Evolutionary conservation across 31 red algal species (phyloP), one percentile per base, ranked within the genome.

Genomic region (Bonnemaisonia californica): DNA sequence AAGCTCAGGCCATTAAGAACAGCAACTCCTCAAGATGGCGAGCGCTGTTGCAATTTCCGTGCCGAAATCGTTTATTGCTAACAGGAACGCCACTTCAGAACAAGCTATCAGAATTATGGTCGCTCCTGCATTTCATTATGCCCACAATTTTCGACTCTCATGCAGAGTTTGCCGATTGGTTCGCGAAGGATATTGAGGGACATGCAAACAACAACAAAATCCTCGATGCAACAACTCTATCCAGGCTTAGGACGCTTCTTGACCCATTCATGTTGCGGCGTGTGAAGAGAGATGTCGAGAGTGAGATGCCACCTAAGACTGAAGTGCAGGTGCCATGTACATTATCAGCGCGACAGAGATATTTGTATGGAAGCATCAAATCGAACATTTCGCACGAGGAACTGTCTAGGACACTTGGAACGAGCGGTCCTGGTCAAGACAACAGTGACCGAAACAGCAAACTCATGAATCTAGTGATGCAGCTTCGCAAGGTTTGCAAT

Each of bases 1-100:
- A 99, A 79, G 98, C 89, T 5, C 98, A 99, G 48, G 80, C 85
- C 16, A 99, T 99, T 71, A 99, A 99, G 72, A 99, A 99, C 86
- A 90, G 80, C 62, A 84, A 92, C 34, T 93, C 92, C 4, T 88
- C 83, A 48, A 62, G 88, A 48, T 88, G 86, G 87, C 71, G 83
- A 13, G 82, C 83, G 54, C 73, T 97, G 0, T 76, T 90, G 9
- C 72, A 92, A 47, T 97, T 96, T 70, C 88, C 92, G 21, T 95
- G 91, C 57, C 87, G 87, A 4, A 96, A 97, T 62, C 77, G 98
- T 22, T 77, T 99, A 41, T 51, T 96, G 21, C 93, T 99, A 24
- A 99, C 98, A 9, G 98, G 98, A 69, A 99, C 98, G 8, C 98
- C 98, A 11, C 57, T 99, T 27, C 91, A 99, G 81, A 99, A 99